Evolutionary conservation across 2,329 filamentous ascomycete genomes (phyloP).

Genomic region (Colletotrichum sublineola): DNA sequence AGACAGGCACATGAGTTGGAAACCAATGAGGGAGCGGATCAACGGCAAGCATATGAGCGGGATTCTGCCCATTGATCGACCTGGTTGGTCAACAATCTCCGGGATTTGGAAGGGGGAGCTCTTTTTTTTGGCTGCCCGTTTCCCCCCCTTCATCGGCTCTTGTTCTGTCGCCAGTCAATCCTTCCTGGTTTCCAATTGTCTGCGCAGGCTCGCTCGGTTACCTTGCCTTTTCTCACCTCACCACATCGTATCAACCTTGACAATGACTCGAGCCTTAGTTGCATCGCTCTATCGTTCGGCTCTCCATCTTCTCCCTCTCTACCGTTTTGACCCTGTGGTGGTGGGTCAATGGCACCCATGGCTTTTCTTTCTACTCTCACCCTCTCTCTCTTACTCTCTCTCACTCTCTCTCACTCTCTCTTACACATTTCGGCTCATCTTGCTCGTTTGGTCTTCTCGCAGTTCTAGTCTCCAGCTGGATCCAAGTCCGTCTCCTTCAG

Average conservation of each 20-base stretch:
- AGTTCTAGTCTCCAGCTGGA: slow-evolving; percentile 32
- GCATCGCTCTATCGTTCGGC: neutral
- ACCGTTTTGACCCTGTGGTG: neutral
- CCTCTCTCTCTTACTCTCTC: neutral
- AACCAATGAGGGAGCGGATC: slow-evolving; percentile 34
- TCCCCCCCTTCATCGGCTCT: neutral
- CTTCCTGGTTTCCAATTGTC: neutral
- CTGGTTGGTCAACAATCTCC: slow-evolving; percentile 2
- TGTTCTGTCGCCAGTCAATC: neutral
- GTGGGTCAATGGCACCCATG: slow-evolving; percentile 16
- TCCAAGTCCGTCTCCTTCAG: slow-evolving; percentile 31
- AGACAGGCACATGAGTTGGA: slow-evolving; percentile 12
- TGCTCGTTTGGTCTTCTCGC: slow-evolving; percentile 36
- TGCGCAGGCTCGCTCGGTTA: neutral
- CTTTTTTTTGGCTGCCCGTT: neutral
- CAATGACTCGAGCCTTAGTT: neutral
- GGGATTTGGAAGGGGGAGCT: neutral
- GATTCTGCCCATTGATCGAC: slow-evolving; percentile 11
- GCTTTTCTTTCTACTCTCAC: slow-evolving; percentile 5
- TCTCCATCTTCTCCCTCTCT: slow-evolving; percentile 4
- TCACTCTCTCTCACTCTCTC: neutral
- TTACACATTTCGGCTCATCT: slow-evolving; percentile 24
- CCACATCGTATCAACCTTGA: neutral
- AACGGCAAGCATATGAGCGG: slow-evolving; percentile 33
- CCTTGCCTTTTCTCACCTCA: neutral